phyloP scores from a whole-genome alignment of 2,329 filamentous ascomycete species.

The Lachnellula arida region DNA sequence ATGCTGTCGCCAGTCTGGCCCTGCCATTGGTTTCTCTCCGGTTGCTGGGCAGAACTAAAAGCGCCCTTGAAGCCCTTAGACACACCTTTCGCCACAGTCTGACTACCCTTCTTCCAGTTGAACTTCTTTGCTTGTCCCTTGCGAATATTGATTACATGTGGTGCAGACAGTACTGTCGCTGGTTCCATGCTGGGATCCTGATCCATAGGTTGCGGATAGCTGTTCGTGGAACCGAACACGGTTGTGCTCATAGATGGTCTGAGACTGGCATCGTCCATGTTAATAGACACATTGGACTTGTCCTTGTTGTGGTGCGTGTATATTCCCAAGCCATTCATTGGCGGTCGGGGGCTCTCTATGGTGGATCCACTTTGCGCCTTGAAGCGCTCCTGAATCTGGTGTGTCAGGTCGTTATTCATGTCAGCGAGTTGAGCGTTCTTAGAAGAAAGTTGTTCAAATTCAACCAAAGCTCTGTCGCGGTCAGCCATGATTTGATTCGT shows the following conservation, averaged over 20 bases:
- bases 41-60: conserved; percentile 51
- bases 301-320: conserved; percentile 50
- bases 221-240: conserved; percentile 22
- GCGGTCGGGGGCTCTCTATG: conserved; percentile 37
- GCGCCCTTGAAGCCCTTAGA: conserved; percentile 92
- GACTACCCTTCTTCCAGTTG: conserved; percentile 97
- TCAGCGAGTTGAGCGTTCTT: conserved; percentile 94
- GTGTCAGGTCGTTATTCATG: conserved; percentile 91
- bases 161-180: conserved; percentile 42
- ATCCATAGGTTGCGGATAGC: conserved; percentile 32
- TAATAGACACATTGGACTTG: conserved; percentile 35
- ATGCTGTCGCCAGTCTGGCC: conserved; percentile 58
- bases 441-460: conserved; percentile 89
- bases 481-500: conserved; percentile 61
- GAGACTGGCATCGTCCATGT: conserved; percentile 31
- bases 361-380: conserved; percentile 64
- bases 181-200: conserved; percentile 31
- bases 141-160: conserved; percentile 92
- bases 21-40: conserved; percentile 47
- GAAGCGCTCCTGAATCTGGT: conserved; percentile 90
- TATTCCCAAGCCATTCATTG: conserved; percentile 58
- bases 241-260: conserved; percentile 40
- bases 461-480: conserved; percentile 88
- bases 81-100: conserved; percentile 89
- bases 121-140: conserved; percentile 92